Conservation (phyloP, 371 early-diverging fungal species). For the Mucor lusitanicus region DNA sequence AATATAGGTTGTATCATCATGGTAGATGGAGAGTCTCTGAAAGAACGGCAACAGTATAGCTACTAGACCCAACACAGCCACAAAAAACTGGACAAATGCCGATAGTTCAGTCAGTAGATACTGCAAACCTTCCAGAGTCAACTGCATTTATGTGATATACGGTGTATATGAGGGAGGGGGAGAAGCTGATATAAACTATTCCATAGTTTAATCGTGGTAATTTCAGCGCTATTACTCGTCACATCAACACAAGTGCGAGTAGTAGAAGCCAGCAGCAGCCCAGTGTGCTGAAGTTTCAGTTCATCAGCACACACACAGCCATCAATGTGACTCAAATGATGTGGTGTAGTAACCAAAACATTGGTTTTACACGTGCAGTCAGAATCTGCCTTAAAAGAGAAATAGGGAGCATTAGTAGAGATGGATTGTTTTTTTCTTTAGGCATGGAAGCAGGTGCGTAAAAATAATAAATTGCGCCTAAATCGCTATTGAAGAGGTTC, state of each 20-base stretch:
- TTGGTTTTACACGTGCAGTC: neutral
- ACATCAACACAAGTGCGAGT: neutral
- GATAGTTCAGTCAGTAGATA: constrained; percentile 15
- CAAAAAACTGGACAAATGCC: constrained; percentile 8
- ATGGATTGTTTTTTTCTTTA: neutral
- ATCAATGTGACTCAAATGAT: constrained; percentile 1
- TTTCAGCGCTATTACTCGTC: neutral
- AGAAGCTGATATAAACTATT: neutral
- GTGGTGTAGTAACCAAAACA: neutral
- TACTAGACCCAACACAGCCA: constrained; percentile 20
- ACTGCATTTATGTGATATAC: constrained; percentile 10
- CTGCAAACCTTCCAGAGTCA: constrained; percentile 17
- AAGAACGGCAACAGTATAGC: constrained; percentile 21
- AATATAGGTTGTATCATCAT: constrained; percentile 15
- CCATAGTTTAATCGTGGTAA: neutral
- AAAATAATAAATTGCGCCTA: constrained; percentile 14
- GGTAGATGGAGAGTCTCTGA: constrained; percentile 4
- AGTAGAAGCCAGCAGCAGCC: neutral
- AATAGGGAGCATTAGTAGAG: neutral
- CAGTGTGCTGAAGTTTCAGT: neutral
- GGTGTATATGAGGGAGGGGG: neutral
- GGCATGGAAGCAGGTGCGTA: neutral
- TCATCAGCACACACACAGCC: neutral
- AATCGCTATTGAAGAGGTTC: constrained; percentile 23
- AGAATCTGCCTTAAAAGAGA: neutral